phyloP scores from a whole-genome alignment of 768 basidiomycete genomes.

The Suillus spraguei region DNA sequence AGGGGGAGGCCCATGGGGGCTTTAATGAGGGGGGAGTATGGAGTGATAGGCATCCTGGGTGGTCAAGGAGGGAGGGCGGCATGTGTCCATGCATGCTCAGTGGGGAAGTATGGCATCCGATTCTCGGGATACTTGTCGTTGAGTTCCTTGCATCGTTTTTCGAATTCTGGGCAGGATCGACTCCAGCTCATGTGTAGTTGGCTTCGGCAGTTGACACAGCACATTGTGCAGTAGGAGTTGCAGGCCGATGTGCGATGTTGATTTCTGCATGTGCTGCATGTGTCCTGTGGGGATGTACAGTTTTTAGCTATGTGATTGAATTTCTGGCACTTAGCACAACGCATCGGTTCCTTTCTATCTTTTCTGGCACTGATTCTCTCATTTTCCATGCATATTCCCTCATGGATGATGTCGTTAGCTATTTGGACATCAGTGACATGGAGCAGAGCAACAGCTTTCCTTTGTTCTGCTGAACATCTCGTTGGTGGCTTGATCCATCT shows the following conservation, averaged over 20 bases:
- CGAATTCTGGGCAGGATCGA: neutral
- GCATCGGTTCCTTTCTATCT: neutral
- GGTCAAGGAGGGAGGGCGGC: too few relatives aligned
- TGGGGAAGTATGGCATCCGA: neutral
- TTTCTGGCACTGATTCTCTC: neutral
- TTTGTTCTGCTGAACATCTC: too few relatives aligned
- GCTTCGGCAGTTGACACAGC: neutral
- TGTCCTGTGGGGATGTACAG: neutral
- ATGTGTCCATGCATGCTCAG: neutral
- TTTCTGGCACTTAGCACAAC: neutral
- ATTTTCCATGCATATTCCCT: neutral
- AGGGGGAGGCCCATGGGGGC: too few relatives aligned
- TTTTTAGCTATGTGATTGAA: neutral
- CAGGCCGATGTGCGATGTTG: fast-evolving
- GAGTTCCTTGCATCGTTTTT: fast-evolving
- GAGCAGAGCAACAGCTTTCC: neutral
- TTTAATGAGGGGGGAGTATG: too few relatives aligned
- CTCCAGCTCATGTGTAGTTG: neutral
- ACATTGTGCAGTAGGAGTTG: fast-evolving
- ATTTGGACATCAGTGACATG: neutral
- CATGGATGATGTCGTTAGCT: neutral
- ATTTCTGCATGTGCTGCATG: fast-evolving
- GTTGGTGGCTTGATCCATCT: too few relatives aligned
- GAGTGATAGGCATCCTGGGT: too few relatives aligned
- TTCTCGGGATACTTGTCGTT: neutral